phyloP scores from a whole-genome alignment of 2,329 filamentous ascomycete species.

The Westerdykella aurantiaca region DNA sequence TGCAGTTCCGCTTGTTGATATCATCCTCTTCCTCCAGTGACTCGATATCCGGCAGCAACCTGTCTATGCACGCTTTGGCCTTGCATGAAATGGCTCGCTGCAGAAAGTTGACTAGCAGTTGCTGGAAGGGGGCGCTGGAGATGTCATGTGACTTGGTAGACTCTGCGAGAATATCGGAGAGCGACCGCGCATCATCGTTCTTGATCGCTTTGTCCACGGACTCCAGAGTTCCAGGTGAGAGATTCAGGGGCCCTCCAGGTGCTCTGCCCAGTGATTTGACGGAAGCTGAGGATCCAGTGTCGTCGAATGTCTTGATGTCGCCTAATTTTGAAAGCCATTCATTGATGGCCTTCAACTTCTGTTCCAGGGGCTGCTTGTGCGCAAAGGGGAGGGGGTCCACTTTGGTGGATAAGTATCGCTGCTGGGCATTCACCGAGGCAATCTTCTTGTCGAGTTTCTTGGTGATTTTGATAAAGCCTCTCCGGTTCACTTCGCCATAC shows the following conservation, averaged over 20 bases:
- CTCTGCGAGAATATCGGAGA: constrained; percentile 54
- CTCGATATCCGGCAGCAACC: constrained; percentile 62
- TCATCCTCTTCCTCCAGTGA: constrained; percentile 82
- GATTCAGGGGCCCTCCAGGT: constrained; percentile 66
- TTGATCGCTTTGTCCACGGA: constrained; percentile 66
- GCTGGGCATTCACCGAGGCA: constrained; percentile 66
- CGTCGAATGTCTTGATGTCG: constrained; percentile 70
- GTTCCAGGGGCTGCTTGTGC: constrained; percentile 58
- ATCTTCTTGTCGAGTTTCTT: constrained; percentile 99
- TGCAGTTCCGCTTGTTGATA: constrained; percentile 87
- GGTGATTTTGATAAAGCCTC: constrained; percentile 96
- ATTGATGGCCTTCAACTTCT: constrained; percentile 67
- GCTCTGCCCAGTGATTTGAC: constrained; percentile 68
- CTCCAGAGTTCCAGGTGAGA: constrained; percentile 65
- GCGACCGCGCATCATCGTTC: constrained; percentile 55
- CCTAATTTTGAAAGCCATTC: constrained; percentile 82
- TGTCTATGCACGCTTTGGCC: constrained; percentile 63
- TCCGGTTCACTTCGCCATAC: constrained; percentile 95
- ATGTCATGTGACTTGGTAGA: constrained; percentile 49
- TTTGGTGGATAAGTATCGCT: constrained; percentile 81
- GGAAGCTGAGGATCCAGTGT: constrained; percentile 65
- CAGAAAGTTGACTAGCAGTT: constrained; percentile 70
- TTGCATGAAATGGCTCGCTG: constrained; percentile 69
- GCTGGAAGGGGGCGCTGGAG: constrained; percentile 51
- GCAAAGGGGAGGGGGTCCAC: constrained; percentile 86